Conservation (phyloP, 2,329 filamentous ascomycete genomes). For the Zymoseptoria crescenta region DNA sequence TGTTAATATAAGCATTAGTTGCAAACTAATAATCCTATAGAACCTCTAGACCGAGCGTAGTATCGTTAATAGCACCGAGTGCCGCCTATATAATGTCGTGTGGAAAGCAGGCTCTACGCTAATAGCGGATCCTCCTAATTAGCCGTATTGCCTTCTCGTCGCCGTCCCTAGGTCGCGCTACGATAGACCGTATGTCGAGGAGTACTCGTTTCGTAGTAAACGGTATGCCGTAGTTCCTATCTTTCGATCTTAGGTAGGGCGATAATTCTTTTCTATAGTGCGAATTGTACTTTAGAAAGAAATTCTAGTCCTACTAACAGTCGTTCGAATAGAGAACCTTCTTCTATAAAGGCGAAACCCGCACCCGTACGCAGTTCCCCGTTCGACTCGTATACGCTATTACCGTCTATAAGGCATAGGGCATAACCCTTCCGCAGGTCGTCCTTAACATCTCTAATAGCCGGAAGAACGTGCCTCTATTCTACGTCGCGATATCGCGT, state of each 20-base stretch:
- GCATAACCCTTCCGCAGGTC: no score
- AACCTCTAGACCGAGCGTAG: not conserved
- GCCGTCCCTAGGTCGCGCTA: not conserved
- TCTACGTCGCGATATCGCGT: no score
- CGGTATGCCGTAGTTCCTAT: not conserved
- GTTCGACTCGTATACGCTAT: no score
- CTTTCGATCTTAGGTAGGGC: not conserved
- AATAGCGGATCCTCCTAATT: not conserved
- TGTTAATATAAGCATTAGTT: no score
- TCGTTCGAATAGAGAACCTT: no score
- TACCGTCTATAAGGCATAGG: no score
- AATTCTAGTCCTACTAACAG: no score
- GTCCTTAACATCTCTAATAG: no score
- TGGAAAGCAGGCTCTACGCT: not conserved
- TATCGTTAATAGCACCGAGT: not conserved
- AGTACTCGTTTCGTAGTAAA: not conserved
- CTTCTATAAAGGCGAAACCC: no score
- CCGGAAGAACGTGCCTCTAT: no score
- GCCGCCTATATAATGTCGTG: not conserved
- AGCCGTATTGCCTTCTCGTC: not conserved
- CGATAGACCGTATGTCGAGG: not conserved
- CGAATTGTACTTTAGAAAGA: no score
- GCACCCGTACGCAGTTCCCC: no score
- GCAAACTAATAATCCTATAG: not conserved
- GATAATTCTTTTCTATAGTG: not conserved